A percentile compares a stretch with the other conserved stretches of the same genome.
Conservation (phyloP, 345 rosid species). For the Syzygium jambos region DNA sequence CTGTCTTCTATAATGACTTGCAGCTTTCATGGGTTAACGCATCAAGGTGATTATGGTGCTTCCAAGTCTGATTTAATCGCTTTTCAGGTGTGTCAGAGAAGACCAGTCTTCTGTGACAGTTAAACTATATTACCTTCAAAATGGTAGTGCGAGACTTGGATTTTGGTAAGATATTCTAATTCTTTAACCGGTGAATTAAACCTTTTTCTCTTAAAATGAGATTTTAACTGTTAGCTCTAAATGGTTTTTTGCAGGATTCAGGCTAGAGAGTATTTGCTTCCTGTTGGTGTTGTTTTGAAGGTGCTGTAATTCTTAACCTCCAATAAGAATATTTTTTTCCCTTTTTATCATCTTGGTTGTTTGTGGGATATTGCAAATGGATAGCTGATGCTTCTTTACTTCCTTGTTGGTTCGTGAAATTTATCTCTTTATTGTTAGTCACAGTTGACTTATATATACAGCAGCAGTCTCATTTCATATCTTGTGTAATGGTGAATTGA, state of each 20-base stretch:
- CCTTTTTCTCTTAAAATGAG: background rate
- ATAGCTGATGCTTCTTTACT: background rate
- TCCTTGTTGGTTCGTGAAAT: background rate
- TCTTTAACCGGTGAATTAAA: background rate
- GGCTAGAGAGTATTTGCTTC: slow-evolving; percentile 83
- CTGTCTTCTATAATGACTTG: background rate
- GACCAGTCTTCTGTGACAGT: slow-evolving; percentile 74
- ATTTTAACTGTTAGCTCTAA: background rate
- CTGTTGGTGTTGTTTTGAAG: slow-evolving; percentile 85
- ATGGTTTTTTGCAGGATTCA: slow-evolving; percentile 52
- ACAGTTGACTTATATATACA: background rate
- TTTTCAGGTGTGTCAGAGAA: slow-evolving; percentile 79
- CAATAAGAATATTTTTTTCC: background rate
- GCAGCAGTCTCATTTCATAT: background rate
- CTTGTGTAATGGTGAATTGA: background rate
- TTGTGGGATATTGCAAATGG: background rate
- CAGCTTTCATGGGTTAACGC: background rate
- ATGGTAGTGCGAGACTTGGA: slow-evolving; percentile 95
- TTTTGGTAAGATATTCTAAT: slow-evolving; percentile 57
- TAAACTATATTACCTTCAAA: slow-evolving; percentile 77
- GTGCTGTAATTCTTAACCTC: slow-evolving; percentile 20
- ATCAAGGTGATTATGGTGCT: background rate
- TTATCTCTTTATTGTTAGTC: background rate
- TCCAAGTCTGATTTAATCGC: background rate
- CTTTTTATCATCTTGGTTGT: background rate